Evolutionary conservation across 163 green algal genomes (phyloP), one percentile per base, ranked within the genome.

Genomic region (Scenedesmus sp.): DNA sequence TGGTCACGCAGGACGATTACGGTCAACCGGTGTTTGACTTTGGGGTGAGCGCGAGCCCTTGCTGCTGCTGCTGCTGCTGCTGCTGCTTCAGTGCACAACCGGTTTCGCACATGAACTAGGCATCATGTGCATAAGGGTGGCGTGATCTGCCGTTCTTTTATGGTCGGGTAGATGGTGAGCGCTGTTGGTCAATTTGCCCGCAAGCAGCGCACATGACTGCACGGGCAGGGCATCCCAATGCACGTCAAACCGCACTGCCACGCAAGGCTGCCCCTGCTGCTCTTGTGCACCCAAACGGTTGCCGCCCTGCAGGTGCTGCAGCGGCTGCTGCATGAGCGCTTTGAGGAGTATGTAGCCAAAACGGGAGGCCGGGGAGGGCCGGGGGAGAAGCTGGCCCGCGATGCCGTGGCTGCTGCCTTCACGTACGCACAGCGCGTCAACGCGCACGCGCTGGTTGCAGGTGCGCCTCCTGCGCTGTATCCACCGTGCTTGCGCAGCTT

Each of bases 341-440:
- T 72, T 80, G 83, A 90, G 59, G 84, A 89, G 26, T 88, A 91
- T 61, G 30, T 85, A 5, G 44, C 37, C 42, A 72, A 88, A 22
- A 76, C 56, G 20, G 92, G 72, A 44, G 88, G 53, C 81, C 87
- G 53, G 59, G 91, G 49, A 30, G 85, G 26, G 33, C 37, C 37
- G 56, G 56, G 9, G 81, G 91, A 42, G 88, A 72, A 3, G 70
- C 86, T 10, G 22, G 89, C 89, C 4, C 24, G 53, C 6, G 68
- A 49, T 30, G 89, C 89, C 22, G 89, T 89, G 24, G 68, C n/a
- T 20, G 82, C 89, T 37, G 96, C 93, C 5, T 93, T 98, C 83
- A 92, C 86, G 15, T 94, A 96, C 88, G 95, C 94, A 24, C 90
- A 95, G 90, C 87, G 92, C 22, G 93, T 94, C 91, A 98, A 98